These are phyloP conservation scores for Simmondsia chinensis DNA, from an alignment of 148 eudicot species.

Conservation along the genomic window DNA sequence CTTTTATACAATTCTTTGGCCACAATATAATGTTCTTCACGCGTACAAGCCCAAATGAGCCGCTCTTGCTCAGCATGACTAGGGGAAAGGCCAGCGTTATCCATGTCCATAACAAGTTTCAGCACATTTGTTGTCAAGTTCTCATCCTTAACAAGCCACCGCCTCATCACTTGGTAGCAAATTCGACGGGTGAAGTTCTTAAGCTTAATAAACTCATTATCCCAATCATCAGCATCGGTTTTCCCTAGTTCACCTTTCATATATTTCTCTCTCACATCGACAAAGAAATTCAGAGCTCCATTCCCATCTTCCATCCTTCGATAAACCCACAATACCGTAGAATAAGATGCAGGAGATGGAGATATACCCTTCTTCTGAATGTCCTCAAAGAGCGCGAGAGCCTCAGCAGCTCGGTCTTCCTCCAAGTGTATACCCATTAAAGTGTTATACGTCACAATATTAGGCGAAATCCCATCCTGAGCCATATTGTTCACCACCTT, in stretches of 20 bases:
- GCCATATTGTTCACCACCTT: conserved; percentile 51
- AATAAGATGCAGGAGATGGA: conserved; percentile 80
- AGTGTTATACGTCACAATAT: conserved; percentile 75
- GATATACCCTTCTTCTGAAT: conserved; percentile 47
- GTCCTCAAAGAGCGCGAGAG: conserved; percentile 55
- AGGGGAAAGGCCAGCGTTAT: conserved; percentile 46
- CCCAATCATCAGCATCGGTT: conserved; percentile 48
- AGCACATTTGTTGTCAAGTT: conserved; percentile 47
- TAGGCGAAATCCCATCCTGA: conserved; percentile 45
- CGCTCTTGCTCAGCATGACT: conserved; percentile 54
- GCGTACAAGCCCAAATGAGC: conserved; percentile 85
- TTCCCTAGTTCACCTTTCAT: conserved; percentile 38
- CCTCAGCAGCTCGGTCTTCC: conserved; percentile 44
- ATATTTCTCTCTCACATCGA: conserved; percentile 36
- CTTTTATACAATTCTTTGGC: conserved; percentile 69
- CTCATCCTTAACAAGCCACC: conserved; percentile 65
- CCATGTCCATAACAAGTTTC: conserved; percentile 66
- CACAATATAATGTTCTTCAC: conserved; percentile 66
- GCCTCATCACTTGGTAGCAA: conserved; percentile 82
- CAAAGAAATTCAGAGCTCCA: conserved; percentile 65
- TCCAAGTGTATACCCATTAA: conserved; percentile 69
- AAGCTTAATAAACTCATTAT: conserved; percentile 43
- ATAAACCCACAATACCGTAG: conserved; percentile 68
- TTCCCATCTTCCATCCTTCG: conserved; percentile 71
- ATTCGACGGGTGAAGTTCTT: conserved; percentile 56